phyloP scores from a whole-genome alignment of 2,329 filamentous ascomycete genomes.

The Fusarium brevicatenulatum region DNA sequence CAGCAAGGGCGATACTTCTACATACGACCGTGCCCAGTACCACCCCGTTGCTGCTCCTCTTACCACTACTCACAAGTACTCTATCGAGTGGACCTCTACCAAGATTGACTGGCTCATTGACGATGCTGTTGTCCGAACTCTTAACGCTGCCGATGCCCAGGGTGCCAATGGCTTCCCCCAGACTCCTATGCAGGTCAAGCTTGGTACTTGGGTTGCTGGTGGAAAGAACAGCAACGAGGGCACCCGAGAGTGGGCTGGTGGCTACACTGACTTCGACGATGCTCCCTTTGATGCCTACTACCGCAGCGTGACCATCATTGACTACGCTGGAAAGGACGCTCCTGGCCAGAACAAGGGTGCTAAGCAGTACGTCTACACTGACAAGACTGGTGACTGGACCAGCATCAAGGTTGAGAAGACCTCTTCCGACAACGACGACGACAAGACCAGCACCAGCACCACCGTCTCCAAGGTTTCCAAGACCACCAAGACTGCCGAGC shows the following conservation, averaged over 20 bases:
- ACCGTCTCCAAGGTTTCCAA: conserved; percentile 24
- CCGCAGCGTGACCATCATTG: conserved; percentile 64
- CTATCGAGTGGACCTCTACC: conserved; percentile 74
- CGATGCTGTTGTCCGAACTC: conserved; percentile 67
- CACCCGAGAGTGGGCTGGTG: conserved; percentile 77
- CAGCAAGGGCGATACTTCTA: conserved; percentile 76
- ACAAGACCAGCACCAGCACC: conserved; percentile 36
- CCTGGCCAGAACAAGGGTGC: conserved; percentile 51
- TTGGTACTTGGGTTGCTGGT: conserved; percentile 75
- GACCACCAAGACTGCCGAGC: conserved; percentile 30
- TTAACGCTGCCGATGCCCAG: conserved; percentile 68
- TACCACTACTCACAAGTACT: conserved; percentile 72
- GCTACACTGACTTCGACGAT: conserved; percentile 64
- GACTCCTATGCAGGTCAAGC: conserved; percentile 76
- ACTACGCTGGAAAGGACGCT: conserved; percentile 63
- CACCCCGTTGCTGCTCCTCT: conserved; percentile 65
- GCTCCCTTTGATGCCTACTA: conserved; percentile 67
- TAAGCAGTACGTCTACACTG: conserved; percentile 63
- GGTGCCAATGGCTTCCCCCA: conserved; percentile 72
- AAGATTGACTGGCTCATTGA: conserved; percentile 74
- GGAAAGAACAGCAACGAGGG: conserved; percentile 69
- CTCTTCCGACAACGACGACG: conserved; percentile 40
- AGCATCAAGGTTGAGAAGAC: conserved; percentile 63
- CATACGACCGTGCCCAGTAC: conserved; percentile 75
- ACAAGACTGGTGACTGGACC: conserved; percentile 59